Evolutionary conservation across 768 basidiomycete species (phyloP).

Genomic region (Dacryopinax spathularia): DNA sequence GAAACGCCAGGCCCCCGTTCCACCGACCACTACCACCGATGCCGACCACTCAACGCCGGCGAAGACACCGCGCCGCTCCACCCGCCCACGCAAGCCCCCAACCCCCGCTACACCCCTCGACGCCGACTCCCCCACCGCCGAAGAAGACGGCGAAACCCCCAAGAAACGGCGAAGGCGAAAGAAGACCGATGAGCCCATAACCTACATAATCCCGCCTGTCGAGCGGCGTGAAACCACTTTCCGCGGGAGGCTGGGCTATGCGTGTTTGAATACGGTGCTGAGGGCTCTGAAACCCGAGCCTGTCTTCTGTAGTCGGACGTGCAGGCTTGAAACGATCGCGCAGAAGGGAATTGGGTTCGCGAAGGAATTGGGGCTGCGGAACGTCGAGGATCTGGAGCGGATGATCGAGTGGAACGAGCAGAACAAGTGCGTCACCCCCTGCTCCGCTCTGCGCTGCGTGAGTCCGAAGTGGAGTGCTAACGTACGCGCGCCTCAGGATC

Average conservation of each 20-base stretch:
- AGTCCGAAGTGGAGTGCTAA: constrained; percentile 1
- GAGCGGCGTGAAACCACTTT: constrained; percentile 53
- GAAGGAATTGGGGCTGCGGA: constrained; percentile 67
- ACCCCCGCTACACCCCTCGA: background rate
- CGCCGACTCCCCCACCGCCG: background rate
- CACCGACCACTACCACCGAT: background rate
- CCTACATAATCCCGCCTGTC: constrained; percentile 58
- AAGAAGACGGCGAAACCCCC: background rate
- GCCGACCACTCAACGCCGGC: background rate
- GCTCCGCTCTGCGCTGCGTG: background rate
- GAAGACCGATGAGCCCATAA: constrained; percentile 20
- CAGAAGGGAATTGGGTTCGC: constrained; percentile 70
- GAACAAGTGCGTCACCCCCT: constrained; percentile 37
- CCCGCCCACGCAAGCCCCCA: constrained; percentile 4
- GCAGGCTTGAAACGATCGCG: constrained; percentile 58
- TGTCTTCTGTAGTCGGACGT: constrained; percentile 54
- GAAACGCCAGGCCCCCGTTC: background rate
- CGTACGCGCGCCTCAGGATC: constrained; percentile 40
- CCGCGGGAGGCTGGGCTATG: constrained; percentile 42
- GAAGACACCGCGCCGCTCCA: constrained; percentile 2
- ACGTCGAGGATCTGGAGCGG: constrained; percentile 52
- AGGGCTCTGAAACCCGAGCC: constrained; percentile 52
- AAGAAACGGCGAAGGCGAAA: constrained; percentile 1
- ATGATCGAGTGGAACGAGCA: constrained; percentile 86
- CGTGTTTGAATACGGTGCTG: constrained; percentile 74